Evolutionary conservation across 257 asterid species (phyloP).

Genomic region (Capsicum rhomboideum): DNA sequence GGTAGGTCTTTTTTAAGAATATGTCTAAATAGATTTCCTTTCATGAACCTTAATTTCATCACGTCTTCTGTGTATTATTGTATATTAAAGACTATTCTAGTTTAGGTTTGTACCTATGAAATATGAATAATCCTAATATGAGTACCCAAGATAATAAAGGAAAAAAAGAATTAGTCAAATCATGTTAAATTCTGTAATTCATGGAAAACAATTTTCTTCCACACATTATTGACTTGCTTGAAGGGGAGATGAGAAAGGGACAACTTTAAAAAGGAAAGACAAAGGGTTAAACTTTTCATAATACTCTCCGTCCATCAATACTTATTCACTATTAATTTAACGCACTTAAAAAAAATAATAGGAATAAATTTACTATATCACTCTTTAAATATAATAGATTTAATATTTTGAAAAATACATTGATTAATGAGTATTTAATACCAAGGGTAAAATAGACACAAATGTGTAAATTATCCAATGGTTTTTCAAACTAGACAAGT

Average conservation of each 20-base stretch:
- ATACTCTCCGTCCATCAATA: too few relatives aligned
- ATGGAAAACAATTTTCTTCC: background rate
- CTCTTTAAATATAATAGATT: too few relatives aligned
- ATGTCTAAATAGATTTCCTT: background rate
- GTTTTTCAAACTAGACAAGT: too few relatives aligned
- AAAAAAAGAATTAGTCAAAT: background rate
- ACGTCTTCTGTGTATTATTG: background rate
- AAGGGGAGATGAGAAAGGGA: background rate
- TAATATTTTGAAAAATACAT: too few relatives aligned
- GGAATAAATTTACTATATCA: too few relatives aligned
- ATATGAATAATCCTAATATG: background rate
- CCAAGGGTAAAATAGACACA: too few relatives aligned
- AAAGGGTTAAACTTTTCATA: background rate
- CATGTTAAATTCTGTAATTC: background rate
- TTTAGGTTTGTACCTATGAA: background rate
- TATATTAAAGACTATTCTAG: background rate
- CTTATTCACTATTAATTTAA: too few relatives aligned
- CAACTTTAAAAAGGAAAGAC: background rate
- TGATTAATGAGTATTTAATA: too few relatives aligned
- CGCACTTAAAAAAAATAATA: too few relatives aligned
- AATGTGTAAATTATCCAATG: too few relatives aligned
- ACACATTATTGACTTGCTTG: background rate
- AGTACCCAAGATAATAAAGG: background rate
- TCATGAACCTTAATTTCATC: background rate
- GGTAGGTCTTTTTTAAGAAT: too few relatives aligned